Conservation (phyloP, 176 grass and related monocot genomes). For the Juncus inflexus region DNA sequence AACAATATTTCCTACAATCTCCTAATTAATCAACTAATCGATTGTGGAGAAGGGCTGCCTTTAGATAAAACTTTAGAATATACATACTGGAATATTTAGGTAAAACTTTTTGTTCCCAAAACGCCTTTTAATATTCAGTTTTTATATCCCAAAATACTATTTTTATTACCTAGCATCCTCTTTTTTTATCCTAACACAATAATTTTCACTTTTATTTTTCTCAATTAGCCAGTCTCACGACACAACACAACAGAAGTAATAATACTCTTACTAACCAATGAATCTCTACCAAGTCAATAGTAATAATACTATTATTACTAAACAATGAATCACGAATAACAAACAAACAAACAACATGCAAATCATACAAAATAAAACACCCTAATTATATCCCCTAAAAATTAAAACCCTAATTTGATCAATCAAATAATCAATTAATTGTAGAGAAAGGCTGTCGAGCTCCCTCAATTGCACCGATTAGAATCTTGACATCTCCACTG, state of each 20-base stretch:
- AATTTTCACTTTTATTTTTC: too few relatives aligned
- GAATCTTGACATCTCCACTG: slow-evolving; percentile 44
- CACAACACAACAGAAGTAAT: too few relatives aligned
- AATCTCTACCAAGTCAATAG: too few relatives aligned
- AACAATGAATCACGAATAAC: neutral
- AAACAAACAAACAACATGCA: slow-evolving; percentile 6
- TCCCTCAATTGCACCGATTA: slow-evolving; percentile 26
- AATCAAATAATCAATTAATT: slow-evolving; percentile 40
- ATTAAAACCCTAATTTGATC: neutral
- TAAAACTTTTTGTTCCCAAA: neutral
- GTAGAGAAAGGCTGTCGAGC: slow-evolving; percentile 53
- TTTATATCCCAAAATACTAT: too few relatives aligned
- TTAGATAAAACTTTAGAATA: slow-evolving; percentile 27
- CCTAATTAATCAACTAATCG: neutral
- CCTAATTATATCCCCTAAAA: too few relatives aligned
- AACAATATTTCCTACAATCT: too few relatives aligned
- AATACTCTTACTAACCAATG: too few relatives aligned
- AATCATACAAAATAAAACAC: neutral
- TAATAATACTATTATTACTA: neutral
- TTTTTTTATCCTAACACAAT: too few relatives aligned
- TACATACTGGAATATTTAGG: slow-evolving; percentile 36
- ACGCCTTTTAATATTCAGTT: too few relatives aligned
- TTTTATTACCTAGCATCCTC: too few relatives aligned
- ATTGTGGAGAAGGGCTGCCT: slow-evolving; percentile 51
- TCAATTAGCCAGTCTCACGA: too few relatives aligned